These are phyloP conservation scores for Pulveroboletus ravenelii DNA, from an alignment of 768 basidiomycete species.

Conservation along the genomic window DNA sequence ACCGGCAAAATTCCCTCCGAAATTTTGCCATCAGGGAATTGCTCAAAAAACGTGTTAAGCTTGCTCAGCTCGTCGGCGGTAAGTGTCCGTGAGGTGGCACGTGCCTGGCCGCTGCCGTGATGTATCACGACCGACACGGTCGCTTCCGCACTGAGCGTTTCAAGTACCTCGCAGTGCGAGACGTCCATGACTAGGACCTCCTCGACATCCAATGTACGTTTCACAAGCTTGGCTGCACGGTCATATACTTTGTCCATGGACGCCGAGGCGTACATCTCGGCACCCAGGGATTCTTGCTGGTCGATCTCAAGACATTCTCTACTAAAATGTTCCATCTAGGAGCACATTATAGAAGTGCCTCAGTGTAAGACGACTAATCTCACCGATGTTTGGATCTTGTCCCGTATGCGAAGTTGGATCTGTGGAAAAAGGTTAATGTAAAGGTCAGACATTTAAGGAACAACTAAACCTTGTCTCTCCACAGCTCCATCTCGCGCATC, in stretches of 20 bases:
- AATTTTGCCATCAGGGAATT: conserved; percentile 80
- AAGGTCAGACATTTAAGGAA: background rate
- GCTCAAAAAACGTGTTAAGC: conserved; percentile 72
- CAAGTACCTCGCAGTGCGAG: conserved; percentile 82
- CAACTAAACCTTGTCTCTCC: conserved; percentile 76
- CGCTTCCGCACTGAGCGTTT: conserved; percentile 58
- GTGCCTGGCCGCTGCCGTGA: conserved; percentile 54
- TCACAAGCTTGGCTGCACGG: conserved; percentile 84
- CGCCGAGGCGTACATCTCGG: conserved; percentile 24
- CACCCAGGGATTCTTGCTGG: conserved; percentile 31
- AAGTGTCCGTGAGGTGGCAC: conserved; percentile 51
- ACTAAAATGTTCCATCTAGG: conserved; percentile 90
- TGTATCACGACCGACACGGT: conserved; percentile 67
- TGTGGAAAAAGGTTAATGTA: conserved; percentile 21
- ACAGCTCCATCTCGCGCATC: conserved; percentile 94
- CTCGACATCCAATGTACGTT: conserved; percentile 87
- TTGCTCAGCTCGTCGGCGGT: conserved; percentile 68
- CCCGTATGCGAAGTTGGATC: conserved; percentile 88
- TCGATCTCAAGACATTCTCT: conserved; percentile 93
- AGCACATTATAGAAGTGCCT: background rate
- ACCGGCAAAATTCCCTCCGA: conserved; percentile 82
- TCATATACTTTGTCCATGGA: conserved; percentile 89
- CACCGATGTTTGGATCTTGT: conserved; percentile 86
- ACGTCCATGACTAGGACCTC: conserved; percentile 92
- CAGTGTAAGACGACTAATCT: conserved; percentile 19